Percentiles rank a stretch among this genome's conserved stretches.
phyloP scores from a whole-genome alignment of 2,329 filamentous ascomycete species.

The Elsinoe fawcettii region DNA sequence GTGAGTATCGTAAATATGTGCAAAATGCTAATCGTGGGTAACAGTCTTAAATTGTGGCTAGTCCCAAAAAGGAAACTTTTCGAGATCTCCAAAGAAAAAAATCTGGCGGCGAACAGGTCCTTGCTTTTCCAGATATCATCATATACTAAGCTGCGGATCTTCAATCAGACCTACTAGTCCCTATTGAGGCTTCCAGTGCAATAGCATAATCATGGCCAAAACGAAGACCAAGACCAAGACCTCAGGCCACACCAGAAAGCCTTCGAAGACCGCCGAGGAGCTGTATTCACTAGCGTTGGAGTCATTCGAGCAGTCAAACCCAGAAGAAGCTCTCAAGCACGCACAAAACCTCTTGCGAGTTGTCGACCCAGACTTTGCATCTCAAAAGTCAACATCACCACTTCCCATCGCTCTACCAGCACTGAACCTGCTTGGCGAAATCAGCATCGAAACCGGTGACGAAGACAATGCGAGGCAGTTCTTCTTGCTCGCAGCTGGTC shows the following conservation, averaged over 20 bases:
- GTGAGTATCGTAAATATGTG: too few species aligned
- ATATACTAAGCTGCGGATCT: neutral
- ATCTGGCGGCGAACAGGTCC: neutral
- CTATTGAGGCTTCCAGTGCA: too few species aligned
- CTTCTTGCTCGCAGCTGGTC: slow-evolving; percentile 63
- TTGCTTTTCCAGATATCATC: neutral
- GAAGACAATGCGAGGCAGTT: slow-evolving; percentile 63
- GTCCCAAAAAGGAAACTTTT: slow-evolving; percentile 13
- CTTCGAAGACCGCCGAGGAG: slow-evolving; percentile 44
- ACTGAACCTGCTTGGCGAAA: slow-evolving; percentile 70
- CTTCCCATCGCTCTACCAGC: slow-evolving; percentile 49
- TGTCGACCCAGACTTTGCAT: slow-evolving; percentile 31
- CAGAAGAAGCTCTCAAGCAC: slow-evolving; percentile 48
- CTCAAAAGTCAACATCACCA: slow-evolving; percentile 17
- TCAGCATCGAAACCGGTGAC: slow-evolving; percentile 75
- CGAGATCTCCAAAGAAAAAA: neutral
- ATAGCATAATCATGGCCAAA: slow-evolving; percentile 39
- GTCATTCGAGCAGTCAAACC: slow-evolving; percentile 51
- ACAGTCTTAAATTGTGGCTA: too few species aligned
- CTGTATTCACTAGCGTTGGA: slow-evolving; percentile 51
- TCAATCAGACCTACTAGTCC: neutral
- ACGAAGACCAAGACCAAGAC: slow-evolving; percentile 42
- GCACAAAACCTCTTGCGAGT: slow-evolving; percentile 47
- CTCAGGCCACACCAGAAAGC: slow-evolving; percentile 23
- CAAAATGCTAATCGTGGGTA: too few species aligned